Evolutionary conservation across 1,284 basidiomycete species (phyloP).

Genomic region (Lignosus rhinocerotis): DNA sequence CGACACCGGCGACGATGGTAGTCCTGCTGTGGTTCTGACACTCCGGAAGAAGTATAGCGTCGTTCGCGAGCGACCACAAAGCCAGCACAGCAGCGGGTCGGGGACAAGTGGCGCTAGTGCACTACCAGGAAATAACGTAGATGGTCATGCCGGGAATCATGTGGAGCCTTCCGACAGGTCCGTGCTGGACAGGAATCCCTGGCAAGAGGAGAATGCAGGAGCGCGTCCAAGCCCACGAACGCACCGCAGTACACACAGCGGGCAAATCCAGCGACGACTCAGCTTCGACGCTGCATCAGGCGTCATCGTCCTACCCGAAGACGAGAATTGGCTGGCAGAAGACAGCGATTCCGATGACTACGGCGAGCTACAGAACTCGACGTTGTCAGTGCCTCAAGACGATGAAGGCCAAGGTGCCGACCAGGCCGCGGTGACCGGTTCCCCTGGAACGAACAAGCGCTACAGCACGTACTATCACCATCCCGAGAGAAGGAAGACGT

Average conservation of each 20-base stretch:
- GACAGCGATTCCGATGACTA: conserved; percentile 43
- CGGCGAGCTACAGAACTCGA: conserved; percentile 23
- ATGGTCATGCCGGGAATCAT: conserved; percentile 5
- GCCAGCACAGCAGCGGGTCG: conserved; percentile 16
- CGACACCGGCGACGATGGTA: conserved; percentile 16
- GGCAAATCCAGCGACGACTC: conserved; percentile 53
- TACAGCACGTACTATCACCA: conserved; percentile 78
- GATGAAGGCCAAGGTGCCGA: conserved; percentile 4
- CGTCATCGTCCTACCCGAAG: conserved; percentile 81
- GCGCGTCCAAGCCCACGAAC: conserved; percentile 25
- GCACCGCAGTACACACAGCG: conserved; percentile 21
- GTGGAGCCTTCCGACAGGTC: conserved; percentile 23
- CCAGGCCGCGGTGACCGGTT: conserved; percentile 25
- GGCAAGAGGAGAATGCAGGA: conserved; percentile 45
- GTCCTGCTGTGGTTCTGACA: conserved; percentile 20
- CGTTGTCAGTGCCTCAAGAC: conserved; percentile 13
- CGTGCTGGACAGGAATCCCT: conserved; percentile 45
- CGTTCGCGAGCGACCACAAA: conserved; percentile 34
- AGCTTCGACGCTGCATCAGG: conserved; percentile 81
- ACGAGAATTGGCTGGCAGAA: conserved; percentile 67
- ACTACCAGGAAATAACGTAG: neutral
- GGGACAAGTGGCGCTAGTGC: conserved; percentile 6
- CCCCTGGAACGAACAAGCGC: conserved; percentile 30
- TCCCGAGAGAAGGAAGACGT: conserved; percentile 56
- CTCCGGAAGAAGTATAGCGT: conserved; percentile 52